phyloP scores from a whole-genome alignment of 2,329 filamentous ascomycete species.

The Microdochium bolleyi region DNA sequence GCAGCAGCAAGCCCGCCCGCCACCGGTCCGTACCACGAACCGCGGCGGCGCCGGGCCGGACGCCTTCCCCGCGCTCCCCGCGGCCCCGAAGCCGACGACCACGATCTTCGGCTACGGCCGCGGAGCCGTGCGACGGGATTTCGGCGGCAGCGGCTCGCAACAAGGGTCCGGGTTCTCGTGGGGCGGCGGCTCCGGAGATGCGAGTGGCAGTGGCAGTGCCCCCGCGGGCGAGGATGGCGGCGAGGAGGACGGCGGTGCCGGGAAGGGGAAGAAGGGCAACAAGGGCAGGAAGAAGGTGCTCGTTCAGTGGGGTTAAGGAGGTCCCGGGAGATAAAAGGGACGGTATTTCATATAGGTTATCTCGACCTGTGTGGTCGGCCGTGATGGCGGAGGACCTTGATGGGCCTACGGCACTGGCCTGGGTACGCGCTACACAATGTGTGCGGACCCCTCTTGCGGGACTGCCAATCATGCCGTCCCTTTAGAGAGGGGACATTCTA shows the following conservation, averaged over 20 bases:
- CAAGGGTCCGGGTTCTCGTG: slow-evolving; percentile 44
- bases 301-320: slow-evolving; percentile 47
- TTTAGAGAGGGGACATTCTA: no score
- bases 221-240: slow-evolving; percentile 1
- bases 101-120: slow-evolving; percentile 55
- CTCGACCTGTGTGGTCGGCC: no score
- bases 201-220: slow-evolving; percentile 10
- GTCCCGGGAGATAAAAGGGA: background rate
- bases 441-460: no score
- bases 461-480: no score
- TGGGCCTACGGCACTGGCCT: background rate
- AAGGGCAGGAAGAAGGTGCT: slow-evolving; percentile 56
- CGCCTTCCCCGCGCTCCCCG: slow-evolving; percentile 75
- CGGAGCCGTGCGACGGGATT: slow-evolving; percentile 46
- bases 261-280: slow-evolving; percentile 45
- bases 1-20: background rate
- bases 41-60: slow-evolving; percentile 35
- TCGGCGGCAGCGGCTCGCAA: slow-evolving; percentile 21
- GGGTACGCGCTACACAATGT: no score
- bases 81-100: slow-evolving; percentile 61
- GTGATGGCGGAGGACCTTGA: background rate
- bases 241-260: slow-evolving; percentile 14
- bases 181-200: no score
- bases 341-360: no score
- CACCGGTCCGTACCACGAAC: background rate